Evolutionary conservation across 768 basidiomycete species (phyloP), one percentile per base, ranked within the genome.

Genomic region (Amanita jacksonii): DNA sequence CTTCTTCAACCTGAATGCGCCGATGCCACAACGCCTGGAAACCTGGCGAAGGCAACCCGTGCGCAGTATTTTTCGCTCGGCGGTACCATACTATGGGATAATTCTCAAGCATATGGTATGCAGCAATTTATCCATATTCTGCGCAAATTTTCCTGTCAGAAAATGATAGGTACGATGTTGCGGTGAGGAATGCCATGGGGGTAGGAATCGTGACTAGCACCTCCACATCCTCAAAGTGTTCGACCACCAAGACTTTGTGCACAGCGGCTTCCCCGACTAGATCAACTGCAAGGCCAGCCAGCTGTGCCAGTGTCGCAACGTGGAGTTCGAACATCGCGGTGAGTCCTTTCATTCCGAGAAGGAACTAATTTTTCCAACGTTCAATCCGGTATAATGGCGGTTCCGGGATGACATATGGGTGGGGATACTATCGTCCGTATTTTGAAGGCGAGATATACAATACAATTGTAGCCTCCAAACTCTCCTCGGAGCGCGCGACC

Each of bases 51-150:
- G 33, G 52, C 62, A 33, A 72, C 68, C 4, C 64, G 66, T 24
- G 53, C 62, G 23, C 58, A 68, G 45, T 78, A 65, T 53, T 69
- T 73, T 6, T 74, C 73, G 12, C 77, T 78, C 51, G 75, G 74
- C 8, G 76, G 76, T 27, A 58, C 73, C 24, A 63, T 67, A 66
- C 54, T 68, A 24, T 67, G 65, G 66, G 65, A 65, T 48, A 62
- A 57, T 8, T 65, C 64, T 7, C 65, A 66, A 38, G 66, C 64
- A 7, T 62, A 58, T 45, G 70, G 66, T 65, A 31, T 22, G 40
- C 24, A 32, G 12, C 13, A 5, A 1, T 15, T 15, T 15, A 5
- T 28, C 3, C 10, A 32, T 16, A 8, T 20, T 20, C 28, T 8
- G 34, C 13, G 10, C 32, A 10, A 32, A 16, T 2, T 9, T 4